phyloP scores from a whole-genome alignment of 2,329 filamentous ascomycete species.

The Neonectria punicea region DNA sequence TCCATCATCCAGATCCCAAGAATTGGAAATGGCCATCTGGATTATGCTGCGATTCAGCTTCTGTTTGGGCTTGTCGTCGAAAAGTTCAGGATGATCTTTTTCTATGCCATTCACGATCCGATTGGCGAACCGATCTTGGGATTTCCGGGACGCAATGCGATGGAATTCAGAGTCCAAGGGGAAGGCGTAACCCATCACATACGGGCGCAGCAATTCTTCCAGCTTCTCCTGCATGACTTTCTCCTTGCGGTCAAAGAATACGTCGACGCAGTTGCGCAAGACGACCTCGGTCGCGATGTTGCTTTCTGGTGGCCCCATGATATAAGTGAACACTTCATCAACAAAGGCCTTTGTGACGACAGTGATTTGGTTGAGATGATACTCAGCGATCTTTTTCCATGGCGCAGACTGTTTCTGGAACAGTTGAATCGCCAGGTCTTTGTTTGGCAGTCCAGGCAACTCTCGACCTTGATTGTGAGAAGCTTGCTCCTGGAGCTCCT shows the following conservation, averaged over 20 bases:
- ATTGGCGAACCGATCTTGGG: constrained; percentile 19
- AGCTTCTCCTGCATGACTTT: constrained; percentile 47
- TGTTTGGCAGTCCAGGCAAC: constrained; percentile 50
- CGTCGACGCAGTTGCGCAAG: constrained; percentile 40
- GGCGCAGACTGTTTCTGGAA: constrained; percentile 51
- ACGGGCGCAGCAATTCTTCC: constrained; percentile 53
- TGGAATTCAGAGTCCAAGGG: constrained; percentile 47
- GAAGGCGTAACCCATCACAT: constrained; percentile 43
- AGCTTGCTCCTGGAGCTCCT: constrained; percentile 46
- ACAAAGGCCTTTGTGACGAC: constrained; percentile 49
- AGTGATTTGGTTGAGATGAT: constrained; percentile 49
- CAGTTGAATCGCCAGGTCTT: constrained; percentile 47
- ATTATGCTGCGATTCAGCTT: constrained; percentile 17
- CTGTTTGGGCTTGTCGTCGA: constrained; percentile 17
- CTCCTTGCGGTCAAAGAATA: constrained; percentile 49
- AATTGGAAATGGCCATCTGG: constrained; percentile 8
- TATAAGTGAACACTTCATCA: constrained; percentile 48
- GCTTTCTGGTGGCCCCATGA: constrained; percentile 37
- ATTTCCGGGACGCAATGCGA: constrained; percentile 9
- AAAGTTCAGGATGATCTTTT: constrained; percentile 33
- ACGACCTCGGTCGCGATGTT: constrained; percentile 37
- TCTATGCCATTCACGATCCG: constrained; percentile 25
- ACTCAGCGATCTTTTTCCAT: constrained; percentile 51
- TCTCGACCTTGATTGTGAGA: constrained; percentile 52
- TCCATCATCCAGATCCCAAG: constrained; percentile 26